Conservation (phyloP, 2,329 filamentous ascomycete species). For the Camptophora hylomeconis region DNA sequence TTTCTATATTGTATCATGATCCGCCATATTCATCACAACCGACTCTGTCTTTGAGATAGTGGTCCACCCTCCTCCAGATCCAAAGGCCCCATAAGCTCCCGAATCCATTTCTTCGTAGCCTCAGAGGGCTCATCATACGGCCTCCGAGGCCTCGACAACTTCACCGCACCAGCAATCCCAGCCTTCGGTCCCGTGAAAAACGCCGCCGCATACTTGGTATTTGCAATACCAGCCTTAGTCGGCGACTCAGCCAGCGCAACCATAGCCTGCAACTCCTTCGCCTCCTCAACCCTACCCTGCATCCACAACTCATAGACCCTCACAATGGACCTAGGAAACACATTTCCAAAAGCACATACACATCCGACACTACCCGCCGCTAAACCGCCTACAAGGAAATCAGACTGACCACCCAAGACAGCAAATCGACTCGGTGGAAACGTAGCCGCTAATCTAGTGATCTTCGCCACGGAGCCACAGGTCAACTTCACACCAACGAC, state of each 20-base stretch:
- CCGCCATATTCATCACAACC: too few relatives aligned
- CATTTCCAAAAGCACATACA: conserved; percentile 44
- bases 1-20: too few relatives aligned
- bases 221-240: conserved; percentile 53
- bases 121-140: conserved; percentile 42
- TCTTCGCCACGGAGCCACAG: conserved; percentile 48
- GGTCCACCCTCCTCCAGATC: conserved; percentile 6
- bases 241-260: conserved; percentile 53
- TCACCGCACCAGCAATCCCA: conserved; percentile 45
- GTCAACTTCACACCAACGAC: conserved; percentile 54
- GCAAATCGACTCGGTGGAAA: conserved; percentile 41
- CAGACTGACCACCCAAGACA: conserved; percentile 58
- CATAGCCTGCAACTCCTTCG: conserved; percentile 45
- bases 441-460: conserved; percentile 38
- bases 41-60: too few relatives aligned
- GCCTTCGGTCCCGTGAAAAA: conserved; percentile 45
- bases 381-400: conserved; percentile 50
- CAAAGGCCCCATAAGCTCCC: conserved; percentile 19
- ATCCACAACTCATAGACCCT: conserved; percentile 48
- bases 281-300: conserved; percentile 44
- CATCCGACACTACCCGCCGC: conserved; percentile 41
- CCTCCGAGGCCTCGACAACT: conserved; percentile 41
- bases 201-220: conserved; percentile 54
- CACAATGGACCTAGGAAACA: conserved; percentile 42
- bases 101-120: conserved; percentile 29